Conservation (phyloP, 2,329 filamentous ascomycete genomes). For the Cytospora leucostoma region DNA sequence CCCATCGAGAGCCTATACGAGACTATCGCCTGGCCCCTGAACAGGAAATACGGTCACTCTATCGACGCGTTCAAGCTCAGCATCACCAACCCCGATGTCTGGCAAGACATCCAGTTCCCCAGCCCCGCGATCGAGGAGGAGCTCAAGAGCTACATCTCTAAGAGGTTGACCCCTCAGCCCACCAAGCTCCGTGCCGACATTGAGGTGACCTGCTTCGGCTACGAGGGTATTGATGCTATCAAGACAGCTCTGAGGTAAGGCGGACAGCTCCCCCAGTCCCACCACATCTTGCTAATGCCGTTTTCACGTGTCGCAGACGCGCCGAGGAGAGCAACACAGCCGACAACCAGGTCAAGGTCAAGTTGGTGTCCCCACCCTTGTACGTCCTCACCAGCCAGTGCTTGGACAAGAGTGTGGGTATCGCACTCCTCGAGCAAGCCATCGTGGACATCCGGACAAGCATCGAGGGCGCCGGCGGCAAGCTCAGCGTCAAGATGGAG, state of each 20-base stretch:
- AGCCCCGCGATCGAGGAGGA: slow-evolving; percentile 84
- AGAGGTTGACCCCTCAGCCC: slow-evolving; percentile 95
- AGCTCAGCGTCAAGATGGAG: slow-evolving; percentile 92
- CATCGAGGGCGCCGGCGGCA: slow-evolving; percentile 77
- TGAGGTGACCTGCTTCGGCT: slow-evolving; percentile 92
- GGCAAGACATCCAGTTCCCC: slow-evolving; percentile 89
- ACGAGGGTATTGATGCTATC: slow-evolving; percentile 97
- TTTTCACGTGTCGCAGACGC: slow-evolving; percentile 35
- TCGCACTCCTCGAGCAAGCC: slow-evolving; percentile 80
- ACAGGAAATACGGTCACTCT: slow-evolving; percentile 95
- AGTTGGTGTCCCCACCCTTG: slow-evolving; percentile 94
- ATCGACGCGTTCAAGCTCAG: slow-evolving; percentile 99
- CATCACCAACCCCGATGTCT: slow-evolving; percentile 96
- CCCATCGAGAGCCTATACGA: slow-evolving; percentile 96
- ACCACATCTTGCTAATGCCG: neutral
- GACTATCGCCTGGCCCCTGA: slow-evolving; percentile 92
- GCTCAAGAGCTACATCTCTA: slow-evolving; percentile 92
- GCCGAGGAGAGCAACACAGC: slow-evolving; percentile 91
- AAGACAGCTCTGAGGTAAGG: slow-evolving; percentile 79
- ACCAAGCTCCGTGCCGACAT: slow-evolving; percentile 98
- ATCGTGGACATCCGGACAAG: slow-evolving; percentile 83
- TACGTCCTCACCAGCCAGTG: slow-evolving; percentile 97
- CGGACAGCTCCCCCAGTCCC: neutral
- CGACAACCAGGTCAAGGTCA: slow-evolving; percentile 95
- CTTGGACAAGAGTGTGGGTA: slow-evolving; percentile 87